Percentiles rank a stretch among this genome's conserved stretches.
phyloP scores from a whole-genome alignment of 2,329 filamentous ascomycete species.

The Calonectria pteridis region DNA sequence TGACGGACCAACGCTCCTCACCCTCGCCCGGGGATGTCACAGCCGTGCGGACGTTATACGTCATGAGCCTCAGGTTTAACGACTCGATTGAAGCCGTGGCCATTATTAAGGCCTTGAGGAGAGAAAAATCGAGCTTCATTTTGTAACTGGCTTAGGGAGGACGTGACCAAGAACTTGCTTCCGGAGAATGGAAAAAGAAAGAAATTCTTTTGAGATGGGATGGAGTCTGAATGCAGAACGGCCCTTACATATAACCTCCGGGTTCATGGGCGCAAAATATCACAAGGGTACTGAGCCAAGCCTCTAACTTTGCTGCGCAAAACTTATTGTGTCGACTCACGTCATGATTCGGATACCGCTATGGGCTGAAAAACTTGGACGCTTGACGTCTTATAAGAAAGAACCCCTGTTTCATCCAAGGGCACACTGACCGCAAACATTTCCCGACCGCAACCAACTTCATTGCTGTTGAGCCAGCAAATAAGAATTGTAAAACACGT shows the following conservation, averaged over 20 bases:
- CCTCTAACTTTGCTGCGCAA: background rate
- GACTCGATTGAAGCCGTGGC: conserved; percentile 27
- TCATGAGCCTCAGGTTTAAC: conserved; percentile 65
- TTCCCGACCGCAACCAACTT: background rate
- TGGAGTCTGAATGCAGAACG: background rate
- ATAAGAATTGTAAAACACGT: conserved; percentile 7
- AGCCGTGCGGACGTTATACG: conserved; percentile 75
- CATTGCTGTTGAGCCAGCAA: background rate
- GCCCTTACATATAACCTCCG: background rate
- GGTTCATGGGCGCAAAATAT: background rate
- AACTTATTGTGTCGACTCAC: background rate
- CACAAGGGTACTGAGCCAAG: background rate
- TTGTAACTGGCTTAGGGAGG: background rate
- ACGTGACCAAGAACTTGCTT: background rate
- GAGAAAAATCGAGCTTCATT: conserved; percentile 35
- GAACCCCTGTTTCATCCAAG: background rate
- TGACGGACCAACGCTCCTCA: conserved; percentile 69
- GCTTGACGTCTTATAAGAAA: background rate
- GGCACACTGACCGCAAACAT: background rate
- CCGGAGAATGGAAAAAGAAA: background rate
- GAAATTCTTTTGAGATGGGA: background rate
- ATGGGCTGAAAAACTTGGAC: background rate
- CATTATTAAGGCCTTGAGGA: conserved; percentile 27
- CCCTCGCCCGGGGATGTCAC: conserved; percentile 60
- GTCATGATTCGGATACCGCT: background rate